Evolutionary conservation across 192 early-diverging fungal genomes (phyloP), one percentile per base, ranked within the genome.

Genomic region (Mycoemilia scoparia): DNA sequence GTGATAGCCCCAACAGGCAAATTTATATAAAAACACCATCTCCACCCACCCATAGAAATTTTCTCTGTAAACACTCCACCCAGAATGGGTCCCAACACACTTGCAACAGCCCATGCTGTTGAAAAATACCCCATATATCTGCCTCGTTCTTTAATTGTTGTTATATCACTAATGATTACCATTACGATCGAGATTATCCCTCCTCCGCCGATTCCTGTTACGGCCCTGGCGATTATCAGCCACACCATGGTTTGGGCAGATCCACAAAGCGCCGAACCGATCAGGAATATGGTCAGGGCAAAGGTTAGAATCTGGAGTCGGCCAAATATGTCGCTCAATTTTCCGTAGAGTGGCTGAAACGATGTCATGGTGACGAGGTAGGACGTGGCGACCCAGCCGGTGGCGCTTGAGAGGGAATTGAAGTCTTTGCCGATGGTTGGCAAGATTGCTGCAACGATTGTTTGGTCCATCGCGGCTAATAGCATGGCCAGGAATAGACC

Each of bases 261-360:
- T 7, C 64, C 70, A 32, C 67, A 57, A n/a, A 60, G 11, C 47
- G 71, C 55, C 17, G 64, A 70, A 10, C 69, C 67, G 8, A 71
- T 18, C n/a, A 66, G 60, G 26, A 73, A 73, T 5, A 76, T 24
- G 5, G 44, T 32, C 0, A 49, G 34, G 4, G 74, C 63, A 27
- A 66, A 62, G 0, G 69, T 29, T n/a, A 70, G 39, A 1, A 68
- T 51, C 12, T 46, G 41, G 38, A 72, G 66, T 19, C 76, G 57
- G 9, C 79, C 91, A 49, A 87, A 71, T 29, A 87, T 79, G 42
- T 90, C 86, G 31, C 82, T 71, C 14, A 84, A 50, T 46, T 77
- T 77, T 5, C 80, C 79, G 60, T 75, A 87, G 13, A 84, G 36
- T 7, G 84, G 82, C 49, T 84, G 73, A 35, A 84, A 61, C 2